Conservation (phyloP, 257 asterid genomes). For the Ilex aquifolium region DNA sequence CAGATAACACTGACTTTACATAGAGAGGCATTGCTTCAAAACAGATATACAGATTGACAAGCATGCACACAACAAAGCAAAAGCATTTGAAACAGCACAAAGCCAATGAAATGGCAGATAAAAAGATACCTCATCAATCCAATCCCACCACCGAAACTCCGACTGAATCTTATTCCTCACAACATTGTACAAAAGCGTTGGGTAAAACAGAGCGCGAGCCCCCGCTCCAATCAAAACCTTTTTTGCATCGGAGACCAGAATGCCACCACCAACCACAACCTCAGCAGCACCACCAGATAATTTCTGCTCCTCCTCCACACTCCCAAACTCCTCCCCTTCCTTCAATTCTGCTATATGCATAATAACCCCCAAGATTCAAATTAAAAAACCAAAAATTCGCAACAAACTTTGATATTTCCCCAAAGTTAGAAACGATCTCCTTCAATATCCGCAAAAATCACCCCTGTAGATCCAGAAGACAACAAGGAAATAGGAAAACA, state of each 20-base stretch:
- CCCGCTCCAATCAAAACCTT: slow-evolving; percentile 45
- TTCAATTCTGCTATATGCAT: slow-evolving; percentile 48
- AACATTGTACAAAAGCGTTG: slow-evolving; percentile 50
- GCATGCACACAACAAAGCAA: too few species aligned
- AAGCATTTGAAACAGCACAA: not conserved
- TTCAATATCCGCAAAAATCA: too few species aligned
- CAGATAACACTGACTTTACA: too few species aligned
- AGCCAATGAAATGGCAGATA: not conserved
- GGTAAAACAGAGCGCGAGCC: slow-evolving; percentile 48
- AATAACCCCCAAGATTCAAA: not conserved
- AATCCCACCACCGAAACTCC: slow-evolving; percentile 62
- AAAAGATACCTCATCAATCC: slow-evolving; percentile 48
- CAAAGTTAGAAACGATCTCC: too few species aligned
- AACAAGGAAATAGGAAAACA: too few species aligned
- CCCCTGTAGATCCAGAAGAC: too few species aligned
- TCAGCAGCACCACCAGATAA: slow-evolving; percentile 9
- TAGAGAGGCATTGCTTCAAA: too few species aligned
- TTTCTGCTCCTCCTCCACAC: slow-evolving; percentile 13
- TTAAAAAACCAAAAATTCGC: too few species aligned
- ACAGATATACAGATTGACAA: too few species aligned
- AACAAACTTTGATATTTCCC: too few species aligned
- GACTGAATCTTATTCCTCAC: slow-evolving; percentile 47
- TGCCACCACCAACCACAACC: slow-evolving; percentile 7
- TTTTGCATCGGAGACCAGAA: slow-evolving; percentile 28
- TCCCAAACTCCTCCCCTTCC: slow-evolving; percentile 16